These are phyloP conservation scores for Brassica cretica DNA, from an alignment of 345 rosid genomes.

Conservation along the genomic window DNA sequence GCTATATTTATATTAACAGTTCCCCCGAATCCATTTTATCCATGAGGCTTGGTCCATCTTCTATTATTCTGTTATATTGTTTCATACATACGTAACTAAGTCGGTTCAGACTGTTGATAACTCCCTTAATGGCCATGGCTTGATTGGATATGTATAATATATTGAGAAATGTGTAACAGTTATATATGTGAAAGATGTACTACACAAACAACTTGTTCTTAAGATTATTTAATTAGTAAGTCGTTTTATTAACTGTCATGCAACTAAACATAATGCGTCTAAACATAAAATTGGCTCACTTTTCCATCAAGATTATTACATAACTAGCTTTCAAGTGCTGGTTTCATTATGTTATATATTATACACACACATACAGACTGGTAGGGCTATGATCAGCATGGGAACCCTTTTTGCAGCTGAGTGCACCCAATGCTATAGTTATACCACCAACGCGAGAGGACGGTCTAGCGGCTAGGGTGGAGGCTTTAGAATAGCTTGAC, in stretches of 20 bases:
- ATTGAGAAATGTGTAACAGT: not conserved
- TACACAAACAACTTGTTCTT: not conserved
- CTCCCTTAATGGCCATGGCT: not conserved
- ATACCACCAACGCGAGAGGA: conserved; percentile 64
- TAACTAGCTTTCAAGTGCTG: conserved; percentile 7
- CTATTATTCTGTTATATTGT: not conserved
- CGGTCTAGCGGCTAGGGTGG: conserved; percentile 74
- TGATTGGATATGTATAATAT: not conserved
- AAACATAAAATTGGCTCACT: too few relatives aligned
- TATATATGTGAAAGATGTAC: not conserved
- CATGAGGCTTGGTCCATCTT: not conserved
- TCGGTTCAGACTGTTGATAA: not conserved
- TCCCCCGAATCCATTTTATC: not conserved
- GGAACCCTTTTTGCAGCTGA: conserved; percentile 54
- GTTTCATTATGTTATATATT: not conserved
- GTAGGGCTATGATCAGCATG: conserved; percentile 53
- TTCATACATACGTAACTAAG: not conserved
- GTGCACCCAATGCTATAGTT: conserved; percentile 54
- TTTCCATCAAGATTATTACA: conserved; percentile 29
- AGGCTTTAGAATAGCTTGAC: conserved; percentile 72
- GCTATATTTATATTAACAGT: conserved; percentile 12
- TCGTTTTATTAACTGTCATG: not conserved
- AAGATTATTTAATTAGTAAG: conserved; percentile 1
- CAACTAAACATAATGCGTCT: not conserved
- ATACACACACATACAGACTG: not conserved